Evolutionary conservation across 2,329 filamentous ascomycete genomes (phyloP).

Genomic region (Pseudogymnoascus sp.): DNA sequence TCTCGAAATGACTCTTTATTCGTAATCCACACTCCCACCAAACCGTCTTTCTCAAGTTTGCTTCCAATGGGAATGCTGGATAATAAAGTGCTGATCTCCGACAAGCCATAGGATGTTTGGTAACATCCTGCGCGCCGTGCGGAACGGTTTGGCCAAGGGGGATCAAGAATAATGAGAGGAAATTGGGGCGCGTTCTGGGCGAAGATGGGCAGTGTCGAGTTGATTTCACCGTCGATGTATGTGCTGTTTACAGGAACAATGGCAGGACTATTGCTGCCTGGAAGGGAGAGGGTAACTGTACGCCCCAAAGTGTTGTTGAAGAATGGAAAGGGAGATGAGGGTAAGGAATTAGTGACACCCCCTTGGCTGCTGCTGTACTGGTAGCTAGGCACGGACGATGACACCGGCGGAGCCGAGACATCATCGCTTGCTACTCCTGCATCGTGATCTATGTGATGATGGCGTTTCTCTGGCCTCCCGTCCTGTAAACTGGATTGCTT

Average conservation of each 20-base stretch:
- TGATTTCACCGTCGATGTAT: slow-evolving; percentile 44
- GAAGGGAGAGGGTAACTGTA: background rate
- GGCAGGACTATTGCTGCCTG: slow-evolving; percentile 9
- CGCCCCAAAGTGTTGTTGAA: background rate
- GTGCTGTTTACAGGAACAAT: slow-evolving; percentile 37
- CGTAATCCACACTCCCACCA: slow-evolving; percentile 71
- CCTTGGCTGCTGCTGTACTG: background rate
- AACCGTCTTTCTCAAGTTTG: slow-evolving; percentile 44
- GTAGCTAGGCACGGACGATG: background rate
- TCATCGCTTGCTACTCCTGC: background rate
- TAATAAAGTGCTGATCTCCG: slow-evolving; percentile 44
- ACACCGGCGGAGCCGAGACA: background rate
- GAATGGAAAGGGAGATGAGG: background rate
- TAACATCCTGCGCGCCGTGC: slow-evolving; percentile 54
- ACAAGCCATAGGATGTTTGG: slow-evolving; percentile 35
- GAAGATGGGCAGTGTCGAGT: slow-evolving; percentile 36
- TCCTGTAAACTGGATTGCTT: background rate
- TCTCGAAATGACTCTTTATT: slow-evolving; percentile 55
- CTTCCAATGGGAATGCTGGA: slow-evolving; percentile 47
- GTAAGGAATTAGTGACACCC: background rate
- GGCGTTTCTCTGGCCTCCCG: background rate
- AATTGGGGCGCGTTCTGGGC: slow-evolving; percentile 44
- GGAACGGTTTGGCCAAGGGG: slow-evolving; percentile 76
- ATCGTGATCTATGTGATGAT: background rate
- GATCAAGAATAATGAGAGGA: slow-evolving; percentile 64